These are phyloP conservation scores for Cucumis melo DNA, from an alignment of 306 rosid genomes.

Conservation along the genomic window DNA sequence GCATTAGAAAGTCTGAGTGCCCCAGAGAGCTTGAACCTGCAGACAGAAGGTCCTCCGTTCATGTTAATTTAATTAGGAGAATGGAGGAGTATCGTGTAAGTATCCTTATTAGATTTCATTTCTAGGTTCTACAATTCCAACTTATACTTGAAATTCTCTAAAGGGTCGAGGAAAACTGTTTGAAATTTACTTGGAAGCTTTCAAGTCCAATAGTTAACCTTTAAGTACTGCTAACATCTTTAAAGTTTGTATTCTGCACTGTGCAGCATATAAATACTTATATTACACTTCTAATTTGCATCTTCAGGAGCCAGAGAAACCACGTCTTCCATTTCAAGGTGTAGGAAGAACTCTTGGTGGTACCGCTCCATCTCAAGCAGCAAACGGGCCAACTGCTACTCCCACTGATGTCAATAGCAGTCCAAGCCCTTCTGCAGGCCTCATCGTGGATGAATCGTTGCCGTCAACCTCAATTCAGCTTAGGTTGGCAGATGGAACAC, in stretches of 20 bases:
- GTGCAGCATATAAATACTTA: background rate
- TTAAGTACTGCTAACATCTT: background rate
- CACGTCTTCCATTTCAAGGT: constrained; percentile 60
- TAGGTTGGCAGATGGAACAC: constrained; percentile 87
- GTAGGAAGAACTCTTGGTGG: constrained; percentile 91
- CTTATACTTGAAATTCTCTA: background rate
- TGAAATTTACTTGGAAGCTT: background rate
- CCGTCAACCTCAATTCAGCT: constrained; percentile 79
- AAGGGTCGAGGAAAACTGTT: background rate
- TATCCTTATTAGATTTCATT: constrained; percentile 12
- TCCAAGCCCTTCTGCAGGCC: constrained; percentile 24
- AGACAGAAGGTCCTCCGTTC: constrained; percentile 59
- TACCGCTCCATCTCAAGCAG: constrained; percentile 38
- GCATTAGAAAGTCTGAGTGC: constrained; percentile 82
- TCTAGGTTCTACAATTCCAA: background rate
- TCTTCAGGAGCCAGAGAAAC: constrained; percentile 66
- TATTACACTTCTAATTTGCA: background rate
- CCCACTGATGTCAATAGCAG: constrained; percentile 23
- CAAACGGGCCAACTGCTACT: constrained; percentile 28
- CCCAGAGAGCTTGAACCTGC: constrained; percentile 93
- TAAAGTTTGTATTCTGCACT: background rate
- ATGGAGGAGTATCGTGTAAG: constrained; percentile 73
- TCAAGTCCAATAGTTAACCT: background rate
- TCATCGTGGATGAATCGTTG: constrained; percentile 58
- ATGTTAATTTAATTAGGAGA: constrained; percentile 80